These are phyloP conservation scores for Selaginella tamariscina DNA, from an alignment of 75 land plant genomes.

Conservation along the genomic window DNA sequence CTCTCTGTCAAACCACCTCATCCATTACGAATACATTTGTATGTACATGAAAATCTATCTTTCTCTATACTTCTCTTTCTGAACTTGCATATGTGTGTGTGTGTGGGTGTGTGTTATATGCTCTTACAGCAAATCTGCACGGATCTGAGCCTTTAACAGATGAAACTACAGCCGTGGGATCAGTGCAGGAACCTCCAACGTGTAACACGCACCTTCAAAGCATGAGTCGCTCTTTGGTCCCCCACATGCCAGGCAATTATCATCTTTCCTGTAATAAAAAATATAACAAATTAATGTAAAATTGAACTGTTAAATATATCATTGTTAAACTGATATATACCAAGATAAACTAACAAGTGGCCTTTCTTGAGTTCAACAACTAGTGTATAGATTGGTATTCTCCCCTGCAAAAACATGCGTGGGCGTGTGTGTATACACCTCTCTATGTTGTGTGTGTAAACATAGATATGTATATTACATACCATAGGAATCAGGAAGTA, in stretches of 20 bases:
- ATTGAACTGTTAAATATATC: neutral
- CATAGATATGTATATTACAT: neutral
- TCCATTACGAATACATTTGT: neutral
- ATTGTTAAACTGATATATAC: slow-evolving; percentile 9
- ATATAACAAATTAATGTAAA: neutral
- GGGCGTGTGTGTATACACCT: neutral
- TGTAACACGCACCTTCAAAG: slow-evolving; percentile 13
- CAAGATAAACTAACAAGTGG: slow-evolving; percentile 14
- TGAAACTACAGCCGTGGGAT: neutral
- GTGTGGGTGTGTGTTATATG: neutral
- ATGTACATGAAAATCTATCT: too few relatives aligned
- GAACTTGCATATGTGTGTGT: too few relatives aligned
- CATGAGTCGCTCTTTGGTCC: slow-evolving; percentile 6
- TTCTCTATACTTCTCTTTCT: too few relatives aligned
- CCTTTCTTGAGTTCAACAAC: slow-evolving; percentile 16
- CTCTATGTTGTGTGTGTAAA: neutral
- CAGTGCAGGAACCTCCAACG: neutral
- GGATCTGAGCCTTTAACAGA: neutral
- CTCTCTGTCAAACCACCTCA: too few relatives aligned
- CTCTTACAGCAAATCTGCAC: slow-evolving; percentile 5
- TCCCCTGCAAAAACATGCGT: slow-evolving; percentile 8
- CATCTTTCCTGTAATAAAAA: slow-evolving; percentile 16
- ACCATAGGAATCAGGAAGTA: slow-evolving; percentile 18
- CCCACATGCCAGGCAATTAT: slow-evolving; percentile 18
- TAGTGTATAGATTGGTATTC: slow-evolving; percentile 10